A percentile compares a stretch with the other conserved stretches of the same genome.
Conservation (phyloP, 1,139 yeast genomes). For the Meyerozyma elateridarum region DNA sequence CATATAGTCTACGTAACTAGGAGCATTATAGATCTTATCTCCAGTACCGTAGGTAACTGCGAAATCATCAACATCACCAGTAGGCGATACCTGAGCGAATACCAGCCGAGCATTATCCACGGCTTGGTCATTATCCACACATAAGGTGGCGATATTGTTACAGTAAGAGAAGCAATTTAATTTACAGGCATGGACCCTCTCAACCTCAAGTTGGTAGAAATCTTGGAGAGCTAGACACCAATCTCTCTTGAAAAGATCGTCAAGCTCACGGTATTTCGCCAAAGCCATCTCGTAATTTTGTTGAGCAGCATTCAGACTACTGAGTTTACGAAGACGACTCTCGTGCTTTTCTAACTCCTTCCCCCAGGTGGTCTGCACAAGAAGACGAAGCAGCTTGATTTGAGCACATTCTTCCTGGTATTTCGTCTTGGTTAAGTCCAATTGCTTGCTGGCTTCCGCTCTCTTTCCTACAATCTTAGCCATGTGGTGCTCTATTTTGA, state of each 20-base stretch:
- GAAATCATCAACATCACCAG: conserved; percentile 54
- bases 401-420: conserved; percentile 58
- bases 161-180: conserved; percentile 81
- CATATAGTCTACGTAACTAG: conserved; percentile 40
- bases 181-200: conserved; percentile 70
- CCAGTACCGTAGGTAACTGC: conserved; percentile 64
- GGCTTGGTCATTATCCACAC: conserved; percentile 73
- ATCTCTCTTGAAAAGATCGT: conserved; percentile 69
- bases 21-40: conserved; percentile 52
- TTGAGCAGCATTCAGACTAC: conserved; percentile 44
- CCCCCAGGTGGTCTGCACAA: conserved; percentile 73
- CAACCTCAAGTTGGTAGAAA: conserved; percentile 73
- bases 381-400: conserved; percentile 55
- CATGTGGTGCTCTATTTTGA: conserved; percentile 35
- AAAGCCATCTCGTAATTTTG: conserved; percentile 59
- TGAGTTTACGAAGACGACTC: conserved; percentile 54
- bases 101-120: conserved; percentile 66
- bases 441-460: conserved; percentile 24
- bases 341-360: conserved; percentile 69
- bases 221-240: conserved; percentile 72
- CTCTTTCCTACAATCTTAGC: conserved; percentile 26
- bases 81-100: conserved; percentile 66
- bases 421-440: conserved; percentile 44
- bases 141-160: conserved; percentile 67
- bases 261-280: conserved; percentile 57